These are phyloP conservation scores for Elongisporangium undulatum DNA, from an alignment of 352 stramenopile species.

Conservation along the genomic window DNA sequence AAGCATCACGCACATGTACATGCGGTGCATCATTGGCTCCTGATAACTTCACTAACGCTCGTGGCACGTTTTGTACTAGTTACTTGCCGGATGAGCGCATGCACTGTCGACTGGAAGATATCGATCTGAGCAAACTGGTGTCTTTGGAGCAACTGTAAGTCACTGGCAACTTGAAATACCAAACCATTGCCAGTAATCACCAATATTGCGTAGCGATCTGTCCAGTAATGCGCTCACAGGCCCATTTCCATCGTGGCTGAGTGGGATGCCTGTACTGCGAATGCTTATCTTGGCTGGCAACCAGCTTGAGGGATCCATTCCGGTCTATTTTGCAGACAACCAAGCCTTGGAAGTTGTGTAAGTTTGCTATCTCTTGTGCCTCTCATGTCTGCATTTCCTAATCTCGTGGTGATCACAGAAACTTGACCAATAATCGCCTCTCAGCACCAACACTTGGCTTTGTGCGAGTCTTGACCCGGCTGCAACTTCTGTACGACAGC, in stretches of 20 bases:
- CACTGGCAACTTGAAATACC: background rate
- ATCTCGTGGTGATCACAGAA: background rate
- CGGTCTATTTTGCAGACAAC: conserved; percentile 46
- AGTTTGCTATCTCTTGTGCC: background rate
- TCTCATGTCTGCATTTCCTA: background rate
- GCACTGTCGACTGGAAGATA: conserved; percentile 36
- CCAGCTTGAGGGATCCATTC: conserved; percentile 33
- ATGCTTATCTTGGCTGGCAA: conserved; percentile 56
- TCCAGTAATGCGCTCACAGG: conserved; percentile 47
- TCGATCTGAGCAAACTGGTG: conserved; percentile 62
- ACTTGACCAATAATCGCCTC: background rate
- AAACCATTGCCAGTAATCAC: background rate
- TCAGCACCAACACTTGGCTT: background rate
- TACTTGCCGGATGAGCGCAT: conserved; percentile 49
- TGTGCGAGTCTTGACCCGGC: background rate
- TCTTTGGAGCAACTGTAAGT: conserved; percentile 72
- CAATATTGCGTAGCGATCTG: conserved; percentile 30
- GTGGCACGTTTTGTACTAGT: conserved; percentile 12
- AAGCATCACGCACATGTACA: conserved; percentile 66
- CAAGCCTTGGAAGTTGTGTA: conserved; percentile 63
- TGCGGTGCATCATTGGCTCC: background rate
- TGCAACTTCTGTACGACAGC: background rate
- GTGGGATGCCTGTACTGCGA: conserved; percentile 56
- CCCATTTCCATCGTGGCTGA: conserved; percentile 52
- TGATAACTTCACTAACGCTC: background rate